Conservation (phyloP, 139 green algal species). For the Chlamydomonas sphaeroides region DNA sequence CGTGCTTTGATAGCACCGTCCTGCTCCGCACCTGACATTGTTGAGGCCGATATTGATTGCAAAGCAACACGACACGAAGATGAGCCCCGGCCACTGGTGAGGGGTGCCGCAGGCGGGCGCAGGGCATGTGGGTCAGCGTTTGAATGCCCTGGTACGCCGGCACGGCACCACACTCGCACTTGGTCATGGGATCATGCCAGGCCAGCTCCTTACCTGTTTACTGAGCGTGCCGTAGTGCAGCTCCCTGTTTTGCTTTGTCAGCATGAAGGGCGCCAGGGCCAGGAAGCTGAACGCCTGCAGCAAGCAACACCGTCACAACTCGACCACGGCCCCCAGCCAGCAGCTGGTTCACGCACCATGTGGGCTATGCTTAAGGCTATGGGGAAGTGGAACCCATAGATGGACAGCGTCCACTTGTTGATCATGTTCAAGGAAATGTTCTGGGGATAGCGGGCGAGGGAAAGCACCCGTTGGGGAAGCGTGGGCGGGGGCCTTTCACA, state of each 20-base stretch:
- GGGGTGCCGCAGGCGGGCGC: no score
- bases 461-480: no score
- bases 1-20: no score
- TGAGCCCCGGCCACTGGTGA: constrained; percentile 44
- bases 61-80: constrained; percentile 28
- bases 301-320: not conserved
- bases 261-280: constrained; percentile 47
- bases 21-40: no score
- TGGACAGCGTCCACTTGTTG: constrained; percentile 55
- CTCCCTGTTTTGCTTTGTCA: constrained; percentile 26
- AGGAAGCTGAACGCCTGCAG: constrained; percentile 51
- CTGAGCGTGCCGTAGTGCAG: constrained; percentile 39
- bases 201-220: no score
- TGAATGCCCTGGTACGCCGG: no score
- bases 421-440: constrained; percentile 58
- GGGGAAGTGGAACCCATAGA: constrained; percentile 66
- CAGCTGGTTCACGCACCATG: constrained; percentile 38
- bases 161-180: no score
- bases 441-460: no score
- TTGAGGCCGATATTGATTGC: constrained; percentile 59
- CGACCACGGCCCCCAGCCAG: not conserved
- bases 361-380: constrained; percentile 61
- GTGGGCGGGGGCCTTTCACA: no score
- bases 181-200: no score
- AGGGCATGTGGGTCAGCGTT: no score